A percentile compares a stretch with the other conserved stretches of the same genome.
These are phyloP conservation scores for Boletus vinaceobasis DNA, from an alignment of 768 basidiomycete species.

Conservation along the genomic window DNA sequence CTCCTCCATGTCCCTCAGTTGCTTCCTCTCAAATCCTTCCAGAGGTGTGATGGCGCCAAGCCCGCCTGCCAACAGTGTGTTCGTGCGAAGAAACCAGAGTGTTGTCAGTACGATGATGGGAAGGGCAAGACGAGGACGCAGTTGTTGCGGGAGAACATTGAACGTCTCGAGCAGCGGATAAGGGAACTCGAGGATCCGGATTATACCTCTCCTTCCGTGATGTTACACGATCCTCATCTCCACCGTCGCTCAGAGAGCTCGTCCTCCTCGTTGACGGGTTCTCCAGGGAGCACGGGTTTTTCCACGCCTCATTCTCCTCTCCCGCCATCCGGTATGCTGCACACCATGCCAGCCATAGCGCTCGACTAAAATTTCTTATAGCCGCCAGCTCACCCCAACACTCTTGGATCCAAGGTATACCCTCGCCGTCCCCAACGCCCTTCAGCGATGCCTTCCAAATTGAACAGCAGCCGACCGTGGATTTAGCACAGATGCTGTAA, in stretches of 20 bases:
- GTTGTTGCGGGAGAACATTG: slow-evolving; percentile 72
- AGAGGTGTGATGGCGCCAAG: slow-evolving; percentile 78
- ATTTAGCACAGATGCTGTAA: slow-evolving; percentile 67
- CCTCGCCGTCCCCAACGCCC: slow-evolving; percentile 52
- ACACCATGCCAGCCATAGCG: background rate
- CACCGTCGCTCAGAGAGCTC: slow-evolving; percentile 44
- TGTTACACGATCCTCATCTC: slow-evolving; percentile 65
- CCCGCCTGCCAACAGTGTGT: slow-evolving; percentile 77
- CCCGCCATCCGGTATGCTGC: slow-evolving; percentile 47
- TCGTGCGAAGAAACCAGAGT: slow-evolving; percentile 71
- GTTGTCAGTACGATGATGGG: slow-evolving; percentile 81
- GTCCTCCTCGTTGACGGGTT: slow-evolving; percentile 48
- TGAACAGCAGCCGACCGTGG: slow-evolving; percentile 48
- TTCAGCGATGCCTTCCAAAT: slow-evolving; percentile 49
- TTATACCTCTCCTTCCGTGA: slow-evolving; percentile 63
- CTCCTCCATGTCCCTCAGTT: background rate
- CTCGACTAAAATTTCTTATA: slow-evolving; percentile 17
- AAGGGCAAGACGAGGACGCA: slow-evolving; percentile 82
- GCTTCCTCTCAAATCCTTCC: slow-evolving; percentile 12
- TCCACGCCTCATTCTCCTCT: slow-evolving; percentile 59
- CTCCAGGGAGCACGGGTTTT: slow-evolving; percentile 49
- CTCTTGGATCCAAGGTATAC: slow-evolving; percentile 47
- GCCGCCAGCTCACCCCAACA: slow-evolving; percentile 50
- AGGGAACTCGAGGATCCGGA: slow-evolving; percentile 75
- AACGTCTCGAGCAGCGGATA: slow-evolving; percentile 66